Evolutionary conservation across 495 filamentous ascomycete genomes (phyloP).

Genomic region (Clavariopsis aquatica): DNA sequence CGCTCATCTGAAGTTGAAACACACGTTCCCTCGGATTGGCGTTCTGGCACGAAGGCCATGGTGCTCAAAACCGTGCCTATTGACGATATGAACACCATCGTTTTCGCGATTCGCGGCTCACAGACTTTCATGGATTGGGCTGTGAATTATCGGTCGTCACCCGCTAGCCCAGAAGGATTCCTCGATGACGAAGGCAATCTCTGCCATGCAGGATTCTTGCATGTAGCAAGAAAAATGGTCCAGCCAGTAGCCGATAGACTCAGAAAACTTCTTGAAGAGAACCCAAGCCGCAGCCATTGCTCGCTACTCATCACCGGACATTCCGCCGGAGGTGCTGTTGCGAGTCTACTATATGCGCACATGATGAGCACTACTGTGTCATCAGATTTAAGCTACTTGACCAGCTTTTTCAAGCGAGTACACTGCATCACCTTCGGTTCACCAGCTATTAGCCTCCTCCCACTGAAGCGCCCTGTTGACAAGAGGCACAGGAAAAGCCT

Average conservation of each 20-base stretch:
- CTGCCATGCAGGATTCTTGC: constrained; percentile 76
- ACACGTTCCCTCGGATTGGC: constrained; percentile 69
- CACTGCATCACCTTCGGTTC: constrained; percentile 84
- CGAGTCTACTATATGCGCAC: constrained; percentile 73
- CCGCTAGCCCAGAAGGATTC: constrained; percentile 63
- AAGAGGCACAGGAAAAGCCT: constrained; percentile 58
- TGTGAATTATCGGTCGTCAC: constrained; percentile 70
- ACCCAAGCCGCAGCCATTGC: constrained; percentile 62
- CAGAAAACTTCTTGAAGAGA: constrained; percentile 64
- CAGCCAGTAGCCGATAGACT: constrained; percentile 67
- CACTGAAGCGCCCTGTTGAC: constrained; percentile 59
- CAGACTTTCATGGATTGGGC: constrained; percentile 82
- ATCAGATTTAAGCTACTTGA: constrained; percentile 68
- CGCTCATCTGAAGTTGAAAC: constrained; percentile 56
- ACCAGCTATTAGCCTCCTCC: constrained; percentile 71
- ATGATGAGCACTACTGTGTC: constrained; percentile 62
- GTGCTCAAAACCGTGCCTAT: constrained; percentile 74
- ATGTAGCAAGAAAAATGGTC: constrained; percentile 75
- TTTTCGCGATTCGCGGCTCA: constrained; percentile 78
- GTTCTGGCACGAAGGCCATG: constrained; percentile 76
- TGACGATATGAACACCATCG: constrained; percentile 72
- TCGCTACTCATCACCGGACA: constrained; percentile 81
- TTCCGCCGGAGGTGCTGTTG: constrained; percentile 80
- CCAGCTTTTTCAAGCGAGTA: constrained; percentile 68
- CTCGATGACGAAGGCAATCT: constrained; percentile 73